Percentiles rank a stretch among this genome's conserved stretches.
Evolutionary conservation across 1,284 basidiomycete species (phyloP).

Genomic region (Leucoagaricus sp.): DNA sequence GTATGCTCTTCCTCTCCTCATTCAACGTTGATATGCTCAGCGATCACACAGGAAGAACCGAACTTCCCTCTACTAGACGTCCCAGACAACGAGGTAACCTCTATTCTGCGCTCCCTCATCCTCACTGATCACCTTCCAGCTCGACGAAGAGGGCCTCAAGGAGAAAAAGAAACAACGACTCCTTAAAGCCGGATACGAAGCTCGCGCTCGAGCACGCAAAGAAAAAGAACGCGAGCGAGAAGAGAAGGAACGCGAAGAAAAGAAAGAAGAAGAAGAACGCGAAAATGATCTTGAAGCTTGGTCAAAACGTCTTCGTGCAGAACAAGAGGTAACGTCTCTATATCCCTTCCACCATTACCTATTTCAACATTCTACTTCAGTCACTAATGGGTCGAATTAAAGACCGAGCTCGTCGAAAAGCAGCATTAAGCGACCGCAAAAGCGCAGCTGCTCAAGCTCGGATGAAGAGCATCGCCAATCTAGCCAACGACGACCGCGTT

Average conservation of each 20-base stretch:
- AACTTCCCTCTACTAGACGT: constrained; percentile 89
- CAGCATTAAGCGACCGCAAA: constrained; percentile 89
- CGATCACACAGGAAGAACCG: constrained; percentile 66
- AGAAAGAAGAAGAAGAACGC: constrained; percentile 80
- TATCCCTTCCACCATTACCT: not conserved
- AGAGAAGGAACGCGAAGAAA: constrained; percentile 73
- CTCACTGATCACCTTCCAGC: constrained; percentile 35
- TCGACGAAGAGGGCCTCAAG: constrained; percentile 91
- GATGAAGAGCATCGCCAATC: constrained; percentile 95
- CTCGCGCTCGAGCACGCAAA: constrained; percentile 80
- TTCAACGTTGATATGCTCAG: not conserved
- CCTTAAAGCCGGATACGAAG: constrained; percentile 94
- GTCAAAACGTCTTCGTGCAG: constrained; percentile 67
- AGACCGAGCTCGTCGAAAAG: constrained; percentile 80
- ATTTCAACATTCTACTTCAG: constrained; percentile 36
- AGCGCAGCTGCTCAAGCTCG: constrained; percentile 93
- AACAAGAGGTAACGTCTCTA: constrained; percentile 69
- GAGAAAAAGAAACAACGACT: constrained; percentile 95
- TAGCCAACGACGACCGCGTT: constrained; percentile 84
- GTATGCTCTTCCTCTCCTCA: constrained; percentile 27
- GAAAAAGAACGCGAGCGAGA: constrained; percentile 89
- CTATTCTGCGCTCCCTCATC: not conserved
- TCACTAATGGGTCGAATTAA: constrained; percentile 83
- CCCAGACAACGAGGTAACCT: constrained; percentile 82
- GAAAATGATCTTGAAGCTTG: constrained; percentile 71